Conservation (phyloP, 75 land plant species). For the Picea glauca region DNA sequence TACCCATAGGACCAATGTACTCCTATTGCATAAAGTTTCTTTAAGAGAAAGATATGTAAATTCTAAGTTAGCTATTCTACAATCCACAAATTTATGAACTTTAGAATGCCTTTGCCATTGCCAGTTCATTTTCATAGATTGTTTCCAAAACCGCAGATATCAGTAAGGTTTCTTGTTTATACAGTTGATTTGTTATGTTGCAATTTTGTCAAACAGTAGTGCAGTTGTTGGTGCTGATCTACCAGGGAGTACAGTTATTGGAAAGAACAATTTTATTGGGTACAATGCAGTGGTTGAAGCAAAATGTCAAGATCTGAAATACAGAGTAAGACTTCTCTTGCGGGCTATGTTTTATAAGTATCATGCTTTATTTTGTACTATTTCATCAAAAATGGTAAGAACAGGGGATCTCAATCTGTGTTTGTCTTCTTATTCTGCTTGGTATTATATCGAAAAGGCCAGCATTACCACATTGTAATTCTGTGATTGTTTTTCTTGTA, state of each 20-base stretch:
- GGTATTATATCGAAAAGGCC: background rate
- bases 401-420: background rate
- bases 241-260: conserved; percentile 71
- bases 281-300: conserved; percentile 87
- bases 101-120: background rate
- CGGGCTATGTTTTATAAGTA: background rate
- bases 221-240: conserved; percentile 88
- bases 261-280: conserved; percentile 75
- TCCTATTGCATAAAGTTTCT: background rate
- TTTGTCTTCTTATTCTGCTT: background rate
- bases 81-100: background rate
- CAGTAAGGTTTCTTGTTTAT: background rate
- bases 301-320: conserved; percentile 92
- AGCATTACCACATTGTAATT: background rate
- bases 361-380: background rate
- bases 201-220: conserved; percentile 60
- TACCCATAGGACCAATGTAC: background rate
- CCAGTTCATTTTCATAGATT: background rate
- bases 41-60: background rate
- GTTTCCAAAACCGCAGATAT: background rate
- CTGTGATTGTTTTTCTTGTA: background rate
- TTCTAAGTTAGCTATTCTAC: background rate
- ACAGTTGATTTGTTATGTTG: background rate
- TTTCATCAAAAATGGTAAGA: background rate
- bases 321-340: conserved; percentile 58